Conservation (phyloP, 176 grass and related monocot species). For the Elaeis guineensis region DNA sequence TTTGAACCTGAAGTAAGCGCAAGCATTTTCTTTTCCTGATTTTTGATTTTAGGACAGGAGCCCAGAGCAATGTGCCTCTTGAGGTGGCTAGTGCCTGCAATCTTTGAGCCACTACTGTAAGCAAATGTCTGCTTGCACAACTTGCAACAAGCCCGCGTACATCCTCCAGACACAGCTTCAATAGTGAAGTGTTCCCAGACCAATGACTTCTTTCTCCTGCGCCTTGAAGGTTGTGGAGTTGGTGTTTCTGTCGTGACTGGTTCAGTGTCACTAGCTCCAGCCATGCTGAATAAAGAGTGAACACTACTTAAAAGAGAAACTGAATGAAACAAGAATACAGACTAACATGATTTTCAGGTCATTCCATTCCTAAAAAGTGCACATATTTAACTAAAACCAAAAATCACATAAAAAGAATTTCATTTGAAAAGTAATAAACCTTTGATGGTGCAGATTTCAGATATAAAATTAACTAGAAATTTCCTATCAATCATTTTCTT, state of each 20-base stretch:
- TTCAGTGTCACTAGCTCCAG: conserved; percentile 23
- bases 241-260: conserved; percentile 21
- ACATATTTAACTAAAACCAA: too few species aligned
- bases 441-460: too few species aligned
- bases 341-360: too few species aligned
- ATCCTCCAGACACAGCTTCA: conserved; percentile 42
- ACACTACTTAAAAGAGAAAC: too few species aligned
- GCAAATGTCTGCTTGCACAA: conserved; percentile 87
- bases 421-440: too few species aligned
- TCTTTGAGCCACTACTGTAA: conserved; percentile 78
- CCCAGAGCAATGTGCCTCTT: conserved; percentile 81
- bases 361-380: too few species aligned
- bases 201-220: conserved; percentile 62
- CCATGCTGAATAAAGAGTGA: too few species aligned
- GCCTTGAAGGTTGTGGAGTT: conserved; percentile 33
- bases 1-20: conserved; percentile 23
- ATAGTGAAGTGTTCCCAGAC: conserved; percentile 88
- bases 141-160: conserved; percentile 69
- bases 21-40: conserved; percentile 35
- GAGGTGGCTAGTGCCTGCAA: conserved; percentile 79
- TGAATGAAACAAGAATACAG: too few species aligned
- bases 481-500: too few species aligned
- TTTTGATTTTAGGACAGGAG: conserved; percentile 71
- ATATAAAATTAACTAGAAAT: too few species aligned
- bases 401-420: too few species aligned